Evolutionary conservation across 2,329 filamentous ascomycete species (phyloP), one percentile per base, ranked within the genome.

Genomic region (Exophiala spinifera): DNA sequence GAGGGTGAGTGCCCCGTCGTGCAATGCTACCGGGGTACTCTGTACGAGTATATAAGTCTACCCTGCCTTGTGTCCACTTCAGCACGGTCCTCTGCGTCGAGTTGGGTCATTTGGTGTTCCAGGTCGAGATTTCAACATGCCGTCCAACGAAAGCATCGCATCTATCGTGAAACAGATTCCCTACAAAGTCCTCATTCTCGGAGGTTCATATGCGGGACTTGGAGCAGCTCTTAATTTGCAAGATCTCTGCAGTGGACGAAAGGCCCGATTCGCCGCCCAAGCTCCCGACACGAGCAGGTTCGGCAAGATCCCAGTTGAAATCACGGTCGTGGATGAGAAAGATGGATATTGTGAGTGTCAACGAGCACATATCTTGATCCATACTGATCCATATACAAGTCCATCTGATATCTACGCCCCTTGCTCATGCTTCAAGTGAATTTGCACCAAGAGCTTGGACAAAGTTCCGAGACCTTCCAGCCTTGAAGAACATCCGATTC

Each of bases 271-370:
- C 47, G 45, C 51, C 56, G 66, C 52, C 17, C 61, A 55, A 44
- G 63, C 56, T 47, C 64, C 55, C 46, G 64, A 54, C 5, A 57
- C 61, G 43, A 59, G 56, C 47, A 53, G 63, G 34, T 34, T 57
- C 57, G 51, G 75, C 42, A 75, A 74, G 20, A 74, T 86, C 42
- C 76, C 81, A 1, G 70, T 89, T 13, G 79, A 89, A 34, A 84
- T 91, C 47, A 90, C 86, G 19, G 79, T 91, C 19, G 83, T 89
- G 20, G 87, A 91, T 64, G 86, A 91, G 69, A 76, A 86, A n/a
- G 88, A 91, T 74, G 88, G 88, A n/a, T 91, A 84, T 68, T 91
- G 87, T 91, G 75, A 63, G 85, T 71, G 13, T 20, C 61, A 40
- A 56, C 37, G 21, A 23, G 50, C 36, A 23, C 42, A 40, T 21